Evolutionary conservation across 1,284 basidiomycete species (phyloP), one percentile per base, ranked within the genome.

Genomic region (Fomitiporia mediterranea): DNA sequence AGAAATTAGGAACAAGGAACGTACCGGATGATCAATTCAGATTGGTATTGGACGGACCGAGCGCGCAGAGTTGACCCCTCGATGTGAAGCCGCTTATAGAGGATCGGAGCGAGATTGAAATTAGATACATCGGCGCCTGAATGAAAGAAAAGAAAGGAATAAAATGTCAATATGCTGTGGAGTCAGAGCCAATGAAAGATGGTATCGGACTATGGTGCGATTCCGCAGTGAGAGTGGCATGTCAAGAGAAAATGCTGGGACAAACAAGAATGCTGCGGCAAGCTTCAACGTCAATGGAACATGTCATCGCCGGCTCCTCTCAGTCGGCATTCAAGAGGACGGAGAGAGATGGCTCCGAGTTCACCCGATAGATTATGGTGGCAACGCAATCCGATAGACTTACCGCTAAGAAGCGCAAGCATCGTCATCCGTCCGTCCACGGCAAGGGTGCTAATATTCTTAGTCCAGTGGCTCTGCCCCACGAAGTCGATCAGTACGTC

Each of bases 401-500:
- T 68, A 90, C 89, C 89, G 62, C 89, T 89, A 63, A 91, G 68
- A 7, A 82, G 60, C n/a, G 79, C 81, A 43, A 89, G 72, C 64
- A 89, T 70, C 2, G 79, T 83, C 82, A 96, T 86, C 21, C 85
- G 77, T 2, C 91, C 94, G 67, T 95, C 93, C 39, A 81, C 64
- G 8, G 84, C 86, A 47, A 98, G 72, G 2, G 84, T 76, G 15
- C 84, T 78, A 39, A 98, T 74, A 70, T 98, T 98, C 70, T 83
- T 82, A 44, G 79, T 74, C 78, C 89, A 96, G 71, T 98, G 94
- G 35, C 78, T 84, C 61, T 82, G 82, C 23, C 90, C 92, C 47
- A 94, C 86, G 64, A 95, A 91, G 71, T 98, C 95, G 64, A 98
- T 79, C 49, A 98, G 76, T 25, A 97, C 81, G 69, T 94, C 78